A percentile compares a stretch with the other conserved stretches of the same genome.
Conservation (phyloP, 2,329 filamentous ascomycete species). For the Penicillium olsonii region DNA sequence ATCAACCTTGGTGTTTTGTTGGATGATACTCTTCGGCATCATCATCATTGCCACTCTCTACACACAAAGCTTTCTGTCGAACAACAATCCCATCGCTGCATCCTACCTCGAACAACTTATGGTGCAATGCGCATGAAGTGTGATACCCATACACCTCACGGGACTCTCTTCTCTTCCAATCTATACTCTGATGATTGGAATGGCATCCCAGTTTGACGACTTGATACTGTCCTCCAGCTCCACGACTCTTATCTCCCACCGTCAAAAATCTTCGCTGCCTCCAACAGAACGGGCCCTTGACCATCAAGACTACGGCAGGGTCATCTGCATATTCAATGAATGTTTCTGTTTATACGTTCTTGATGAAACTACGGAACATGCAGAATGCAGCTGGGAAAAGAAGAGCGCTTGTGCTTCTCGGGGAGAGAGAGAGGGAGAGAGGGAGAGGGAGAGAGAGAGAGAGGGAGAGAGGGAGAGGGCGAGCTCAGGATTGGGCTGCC, state of each 20-base stretch:
- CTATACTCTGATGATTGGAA: conserved; percentile 64
- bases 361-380: too few species aligned
- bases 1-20: conserved; percentile 70
- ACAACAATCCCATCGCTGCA: conserved; percentile 68
- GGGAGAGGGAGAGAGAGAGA: too few species aligned
- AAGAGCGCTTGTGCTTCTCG: too few species aligned
- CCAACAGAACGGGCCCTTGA: conserved; percentile 50
- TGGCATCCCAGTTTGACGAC: conserved; percentile 65
- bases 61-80: conserved; percentile 72
- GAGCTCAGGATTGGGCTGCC: too few species aligned
- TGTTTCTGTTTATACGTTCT: conserved; percentile 68
- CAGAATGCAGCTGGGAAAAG: too few species aligned
- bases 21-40: conserved; percentile 64
- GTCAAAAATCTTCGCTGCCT: conserved; percentile 71
- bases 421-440: too few species aligned
- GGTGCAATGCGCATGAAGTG: conserved; percentile 75
- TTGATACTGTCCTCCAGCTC: conserved; percentile 63
- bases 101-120: conserved; percentile 84
- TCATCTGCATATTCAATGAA: conserved; percentile 90
- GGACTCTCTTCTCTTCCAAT: conserved; percentile 63
- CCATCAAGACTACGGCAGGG: conserved; percentile 74
- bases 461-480: too few species aligned
- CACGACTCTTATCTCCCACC: conserved; percentile 74
- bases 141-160: conserved; percentile 71
- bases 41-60: conserved; percentile 77